Conservation (phyloP, 352 stramenopile species). For the Aphanomyces cochlioides region DNA sequence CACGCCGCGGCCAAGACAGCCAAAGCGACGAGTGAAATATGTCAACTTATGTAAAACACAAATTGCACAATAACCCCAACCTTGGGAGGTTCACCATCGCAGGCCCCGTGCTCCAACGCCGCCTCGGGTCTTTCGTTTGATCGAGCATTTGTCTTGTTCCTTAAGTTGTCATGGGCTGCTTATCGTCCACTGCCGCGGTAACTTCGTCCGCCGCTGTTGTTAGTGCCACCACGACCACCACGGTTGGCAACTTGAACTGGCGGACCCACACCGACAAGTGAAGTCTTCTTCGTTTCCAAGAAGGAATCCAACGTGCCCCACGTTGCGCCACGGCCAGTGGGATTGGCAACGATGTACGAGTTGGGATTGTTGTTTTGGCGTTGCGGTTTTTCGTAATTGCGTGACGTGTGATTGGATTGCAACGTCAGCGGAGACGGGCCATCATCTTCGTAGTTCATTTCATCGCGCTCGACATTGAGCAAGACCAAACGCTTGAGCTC, state of each 20-base stretch:
- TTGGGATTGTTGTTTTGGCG: slow-evolving; percentile 13
- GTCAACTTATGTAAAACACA: slow-evolving; percentile 50
- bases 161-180: neutral
- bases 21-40: slow-evolving; percentile 55
- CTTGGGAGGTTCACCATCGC: too few species aligned
- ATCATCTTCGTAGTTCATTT: slow-evolving; percentile 45
- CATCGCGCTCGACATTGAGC: slow-evolving; percentile 81
- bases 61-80: neutral
- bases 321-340: slow-evolving; percentile 5
- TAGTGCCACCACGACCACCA: slow-evolving; percentile 7
- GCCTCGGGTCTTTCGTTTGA: too few species aligned
- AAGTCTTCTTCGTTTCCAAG: slow-evolving; percentile 10
- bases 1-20: slow-evolving; percentile 25
- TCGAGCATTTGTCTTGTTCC: neutral
- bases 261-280: slow-evolving; percentile 9
- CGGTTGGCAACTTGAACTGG: neutral
- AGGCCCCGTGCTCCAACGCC: too few species aligned
- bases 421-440: neutral
- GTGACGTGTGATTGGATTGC: slow-evolving; percentile 9
- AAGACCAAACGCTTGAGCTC: slow-evolving; percentile 84
- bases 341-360: slow-evolving; percentile 22
- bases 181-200: slow-evolving; percentile 12
- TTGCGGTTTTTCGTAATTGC: slow-evolving; percentile 14
- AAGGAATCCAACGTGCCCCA: slow-evolving; percentile 28
- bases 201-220: neutral